phyloP scores from a whole-genome alignment of 345 rosid genomes.

The Boechera divaricarpa region DNA sequence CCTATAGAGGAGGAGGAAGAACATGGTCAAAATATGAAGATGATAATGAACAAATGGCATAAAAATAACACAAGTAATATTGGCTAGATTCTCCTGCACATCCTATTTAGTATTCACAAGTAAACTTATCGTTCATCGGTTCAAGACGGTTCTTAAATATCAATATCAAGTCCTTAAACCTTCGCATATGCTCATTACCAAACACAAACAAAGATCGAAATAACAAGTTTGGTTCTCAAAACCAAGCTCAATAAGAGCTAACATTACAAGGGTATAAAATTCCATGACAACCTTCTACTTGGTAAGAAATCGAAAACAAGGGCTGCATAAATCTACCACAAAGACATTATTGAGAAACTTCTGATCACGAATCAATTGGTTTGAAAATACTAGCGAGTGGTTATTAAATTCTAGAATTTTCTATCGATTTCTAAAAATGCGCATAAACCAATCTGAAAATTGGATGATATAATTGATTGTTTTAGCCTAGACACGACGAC shows the following conservation, averaged over 20 bases:
- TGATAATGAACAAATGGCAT: slow-evolving; percentile 10
- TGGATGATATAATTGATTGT: background rate
- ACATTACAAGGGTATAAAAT: background rate
- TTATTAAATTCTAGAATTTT: background rate
- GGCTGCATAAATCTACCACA: background rate
- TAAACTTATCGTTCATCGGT: background rate
- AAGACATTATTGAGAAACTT: background rate
- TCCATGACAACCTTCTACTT: background rate
- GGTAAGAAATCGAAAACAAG: background rate
- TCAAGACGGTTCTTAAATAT: background rate
- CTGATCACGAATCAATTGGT: slow-evolving; percentile 9
- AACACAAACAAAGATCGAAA: slow-evolving; percentile 1
- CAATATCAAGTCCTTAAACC: background rate
- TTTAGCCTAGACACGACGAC: background rate
- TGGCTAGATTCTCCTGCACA: background rate
- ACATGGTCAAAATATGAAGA: slow-evolving; percentile 9
- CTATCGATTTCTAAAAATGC: background rate
- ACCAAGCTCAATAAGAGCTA: background rate
- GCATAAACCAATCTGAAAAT: background rate
- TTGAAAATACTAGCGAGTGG: background rate
- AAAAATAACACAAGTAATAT: background rate
- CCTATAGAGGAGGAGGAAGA: slow-evolving; percentile 4
- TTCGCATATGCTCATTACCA: background rate
- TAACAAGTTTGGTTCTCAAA: background rate
- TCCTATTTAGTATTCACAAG: background rate